Evolutionary conservation across 352 stramenopile species (phyloP).

Genomic region (Phytophthora megakarya): DNA sequence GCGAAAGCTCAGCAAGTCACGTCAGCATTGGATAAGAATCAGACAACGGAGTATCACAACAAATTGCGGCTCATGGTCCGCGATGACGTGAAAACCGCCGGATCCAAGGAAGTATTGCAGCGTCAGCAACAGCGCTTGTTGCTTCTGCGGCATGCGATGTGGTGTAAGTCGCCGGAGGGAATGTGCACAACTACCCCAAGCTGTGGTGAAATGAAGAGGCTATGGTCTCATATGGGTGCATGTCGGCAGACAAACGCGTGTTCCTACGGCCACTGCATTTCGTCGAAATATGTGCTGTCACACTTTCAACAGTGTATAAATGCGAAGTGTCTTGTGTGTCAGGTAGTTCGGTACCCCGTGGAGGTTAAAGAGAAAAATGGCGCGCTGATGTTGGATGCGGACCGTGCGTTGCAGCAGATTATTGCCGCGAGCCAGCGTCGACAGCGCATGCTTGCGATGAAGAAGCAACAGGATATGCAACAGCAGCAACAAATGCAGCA

Average conservation of each 20-base stretch:
- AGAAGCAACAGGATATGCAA: slow-evolving; percentile 44
- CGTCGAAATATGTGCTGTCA: slow-evolving; percentile 98
- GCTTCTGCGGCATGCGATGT: slow-evolving; percentile 97
- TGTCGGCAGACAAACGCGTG: slow-evolving; percentile 98
- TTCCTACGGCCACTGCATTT: slow-evolving; percentile 97
- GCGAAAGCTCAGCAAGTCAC: slow-evolving; percentile 78
- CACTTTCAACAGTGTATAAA: slow-evolving; percentile 99
- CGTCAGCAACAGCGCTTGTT: slow-evolving; percentile 98
- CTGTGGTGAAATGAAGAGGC: slow-evolving; percentile 97
- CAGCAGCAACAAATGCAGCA: slow-evolving; percentile 42
- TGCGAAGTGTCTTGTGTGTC: slow-evolving; percentile 96
- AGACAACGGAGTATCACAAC: slow-evolving; percentile 85
- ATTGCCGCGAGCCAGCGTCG: slow-evolving; percentile 70
- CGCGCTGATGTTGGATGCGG: slow-evolving; percentile 80
- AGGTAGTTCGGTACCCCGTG: slow-evolving; percentile 97
- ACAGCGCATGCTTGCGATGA: slow-evolving; percentile 51
- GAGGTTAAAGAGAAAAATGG: slow-evolving; percentile 93
- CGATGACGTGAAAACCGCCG: slow-evolving; percentile 69
- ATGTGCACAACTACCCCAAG: slow-evolving; percentile 95
- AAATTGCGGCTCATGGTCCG: slow-evolving; percentile 84
- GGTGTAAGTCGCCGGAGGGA: slow-evolving; percentile 95
- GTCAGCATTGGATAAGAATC: slow-evolving; percentile 77
- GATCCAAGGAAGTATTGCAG: slow-evolving; percentile 94
- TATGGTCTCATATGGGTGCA: slow-evolving; percentile 98
- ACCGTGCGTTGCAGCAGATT: slow-evolving; percentile 80